Percentiles rank a stretch among this genome's conserved stretches.
Evolutionary conservation across 2,329 filamentous ascomycete genomes (phyloP).

Genomic region (Exophiala aquamarina): DNA sequence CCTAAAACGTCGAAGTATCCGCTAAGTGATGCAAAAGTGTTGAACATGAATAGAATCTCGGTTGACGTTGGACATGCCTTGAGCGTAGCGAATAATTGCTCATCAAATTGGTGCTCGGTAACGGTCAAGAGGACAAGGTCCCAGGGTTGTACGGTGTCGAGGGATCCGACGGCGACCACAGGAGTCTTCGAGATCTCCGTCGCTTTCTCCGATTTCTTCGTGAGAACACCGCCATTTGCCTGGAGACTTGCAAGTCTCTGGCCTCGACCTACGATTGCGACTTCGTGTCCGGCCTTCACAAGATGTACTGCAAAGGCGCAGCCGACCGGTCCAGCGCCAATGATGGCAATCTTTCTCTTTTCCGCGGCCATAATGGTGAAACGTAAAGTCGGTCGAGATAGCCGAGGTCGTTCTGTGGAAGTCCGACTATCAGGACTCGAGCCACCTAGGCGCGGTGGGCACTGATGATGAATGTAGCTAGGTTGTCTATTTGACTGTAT

Average conservation of each 20-base stretch:
- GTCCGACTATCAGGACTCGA: too few species aligned
- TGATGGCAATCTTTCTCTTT: slow-evolving; percentile 14
- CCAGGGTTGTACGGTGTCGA: slow-evolving; percentile 11
- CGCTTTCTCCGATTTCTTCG: slow-evolving; percentile 11
- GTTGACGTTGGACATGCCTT: slow-evolving; percentile 9
- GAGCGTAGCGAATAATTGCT: slow-evolving; percentile 9
- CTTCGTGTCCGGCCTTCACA: slow-evolving; percentile 11
- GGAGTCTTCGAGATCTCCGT: slow-evolving; percentile 11
- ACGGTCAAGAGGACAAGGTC: slow-evolving; percentile 11
- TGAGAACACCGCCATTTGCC: slow-evolving; percentile 4
- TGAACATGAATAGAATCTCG: slow-evolving; percentile 15
- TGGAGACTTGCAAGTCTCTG: slow-evolving; percentile 9
- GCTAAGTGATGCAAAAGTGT: slow-evolving; percentile 11
- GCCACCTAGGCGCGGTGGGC: too few species aligned
- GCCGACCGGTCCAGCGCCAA: slow-evolving; percentile 11
- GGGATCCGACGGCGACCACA: slow-evolving; percentile 7
- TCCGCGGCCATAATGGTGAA: slow-evolving; percentile 5
- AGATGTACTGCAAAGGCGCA: slow-evolving; percentile 13
- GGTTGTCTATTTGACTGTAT: too few species aligned
- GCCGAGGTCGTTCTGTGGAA: not conserved
- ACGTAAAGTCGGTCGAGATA: too few species aligned
- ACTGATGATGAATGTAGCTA: too few species aligned
- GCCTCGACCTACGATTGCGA: slow-evolving; percentile 12
- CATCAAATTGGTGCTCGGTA: slow-evolving; percentile 11
- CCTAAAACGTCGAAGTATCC: slow-evolving; percentile 10